These are phyloP conservation scores for Sclerotinia spermophila DNA, from an alignment of 2,329 filamentous ascomycete species.

Conservation along the genomic window DNA sequence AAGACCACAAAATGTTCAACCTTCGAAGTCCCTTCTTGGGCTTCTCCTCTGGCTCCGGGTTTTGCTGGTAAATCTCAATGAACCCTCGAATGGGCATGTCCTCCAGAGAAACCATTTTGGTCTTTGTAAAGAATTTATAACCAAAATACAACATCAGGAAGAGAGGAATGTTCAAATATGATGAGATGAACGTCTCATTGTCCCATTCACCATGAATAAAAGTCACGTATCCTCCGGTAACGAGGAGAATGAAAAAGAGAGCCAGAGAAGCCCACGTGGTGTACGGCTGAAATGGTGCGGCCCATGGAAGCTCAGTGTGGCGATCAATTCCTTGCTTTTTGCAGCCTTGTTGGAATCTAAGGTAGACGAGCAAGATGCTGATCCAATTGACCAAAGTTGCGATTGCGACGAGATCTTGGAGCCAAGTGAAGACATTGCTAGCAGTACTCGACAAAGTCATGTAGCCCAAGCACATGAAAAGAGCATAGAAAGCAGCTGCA, in stretches of 20 bases:
- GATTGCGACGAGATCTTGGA: constrained; percentile 58
- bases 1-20: constrained; percentile 39
- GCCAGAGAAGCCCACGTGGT: constrained; percentile 57
- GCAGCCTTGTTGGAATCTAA: constrained; percentile 53
- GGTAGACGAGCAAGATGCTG: constrained; percentile 56
- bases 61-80: constrained; percentile 37
- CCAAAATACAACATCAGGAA: constrained; percentile 43
- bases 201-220: constrained; percentile 60
- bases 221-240: constrained; percentile 65
- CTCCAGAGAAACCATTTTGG: constrained; percentile 41
- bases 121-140: constrained; percentile 53
- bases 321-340: constrained; percentile 51
- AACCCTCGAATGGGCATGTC: constrained; percentile 41
- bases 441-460: constrained; percentile 58
- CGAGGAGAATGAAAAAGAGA: constrained; percentile 60
- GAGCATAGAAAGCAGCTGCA: constrained; percentile 51
- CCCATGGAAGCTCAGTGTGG: constrained; percentile 52
- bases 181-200: constrained; percentile 54
- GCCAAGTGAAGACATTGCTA: constrained; percentile 63
- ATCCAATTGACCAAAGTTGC: constrained; percentile 63
- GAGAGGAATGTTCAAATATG: constrained; percentile 52
- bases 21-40: constrained; percentile 30
- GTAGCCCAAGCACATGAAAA: constrained; percentile 62
- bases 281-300: constrained; percentile 44
- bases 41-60: constrained; percentile 39